phyloP scores from a whole-genome alignment of 768 basidiomycete species.

The Sarcodon aspratus region DNA sequence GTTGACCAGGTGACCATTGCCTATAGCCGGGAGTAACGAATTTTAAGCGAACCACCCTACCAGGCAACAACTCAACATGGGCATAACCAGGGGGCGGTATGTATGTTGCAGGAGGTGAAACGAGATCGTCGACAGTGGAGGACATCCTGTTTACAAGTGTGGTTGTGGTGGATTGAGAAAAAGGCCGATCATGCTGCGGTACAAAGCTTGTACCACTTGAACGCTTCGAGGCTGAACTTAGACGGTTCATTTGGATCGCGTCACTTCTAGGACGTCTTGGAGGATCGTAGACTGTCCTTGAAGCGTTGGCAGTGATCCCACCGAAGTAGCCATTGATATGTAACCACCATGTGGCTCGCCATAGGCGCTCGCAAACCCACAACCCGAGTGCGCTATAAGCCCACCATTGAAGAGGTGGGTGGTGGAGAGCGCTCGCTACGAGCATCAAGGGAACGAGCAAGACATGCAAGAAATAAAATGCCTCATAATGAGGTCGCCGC shows the following conservation, averaged over 20 bases:
- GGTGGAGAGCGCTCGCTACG: conserved; percentile 51
- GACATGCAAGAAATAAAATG: conserved; percentile 58
- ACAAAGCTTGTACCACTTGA: background rate
- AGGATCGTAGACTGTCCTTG: background rate
- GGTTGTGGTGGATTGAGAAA: background rate
- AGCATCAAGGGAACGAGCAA: conserved; percentile 53
- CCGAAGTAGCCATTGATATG: conserved; percentile 47
- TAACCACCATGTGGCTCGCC: conserved; percentile 43
- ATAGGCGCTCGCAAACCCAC: conserved; percentile 54
- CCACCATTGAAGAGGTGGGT: conserved; percentile 58
- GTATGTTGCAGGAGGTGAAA: conserved; percentile 13
- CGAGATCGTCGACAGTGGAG: background rate
- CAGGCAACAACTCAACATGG: conserved; percentile 57
- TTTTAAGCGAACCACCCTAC: conserved; percentile 58
- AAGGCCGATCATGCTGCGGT: background rate
- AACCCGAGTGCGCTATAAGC: conserved; percentile 49
- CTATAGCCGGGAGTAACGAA: conserved; percentile 44
- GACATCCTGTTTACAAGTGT: background rate
- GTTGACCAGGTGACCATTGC: conserved; percentile 71
- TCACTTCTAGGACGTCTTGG: background rate
- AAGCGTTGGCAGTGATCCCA: conserved; percentile 2
- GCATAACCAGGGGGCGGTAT: conserved; percentile 57
- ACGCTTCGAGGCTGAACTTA: background rate
- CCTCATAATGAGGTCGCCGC: conserved; percentile 43
- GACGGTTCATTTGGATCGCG: background rate